Base-by-base conservation (phyloP, 2,329 filamentous ascomycete genomes). In the Verticillium tricorpus region DNA sequence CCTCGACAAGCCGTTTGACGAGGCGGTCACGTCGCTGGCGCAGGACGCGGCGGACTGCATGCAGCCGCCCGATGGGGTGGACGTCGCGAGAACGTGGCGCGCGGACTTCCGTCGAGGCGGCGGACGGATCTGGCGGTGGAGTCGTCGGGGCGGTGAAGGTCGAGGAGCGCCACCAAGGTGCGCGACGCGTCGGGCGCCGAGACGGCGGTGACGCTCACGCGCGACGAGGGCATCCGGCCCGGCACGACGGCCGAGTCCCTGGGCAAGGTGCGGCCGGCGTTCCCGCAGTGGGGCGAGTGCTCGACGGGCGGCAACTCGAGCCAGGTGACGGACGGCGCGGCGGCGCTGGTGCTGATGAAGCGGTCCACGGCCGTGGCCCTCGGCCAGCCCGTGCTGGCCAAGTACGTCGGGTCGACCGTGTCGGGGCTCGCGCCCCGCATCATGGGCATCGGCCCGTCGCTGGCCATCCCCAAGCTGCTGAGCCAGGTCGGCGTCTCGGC, bases 11-110 rank as follows among this genome's bases (percentile, higher is more conserved):
- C 88, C 90, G 4, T 95, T 97, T 77, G 88, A 92, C 74, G 87
- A 89, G 66, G 87, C 89, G 65, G 87, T 98, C 63, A 79, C 91
- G 56, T 74, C 79, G 68, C 79, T 83, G 71, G 90, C 84, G 78
- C 89, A 92, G 73, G 92, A 97, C 73, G 85, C 92, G 0, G 77
- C 77, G 56, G 94, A 98, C 79, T 95, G 93, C 82, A 86, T 94
- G 86, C 86, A 93, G 83, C 91, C n/a, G n/a, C n/a, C n/a, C 94
- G 67, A 99, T 99, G 95, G 95, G 95, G 25, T 96, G 96, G 86
- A 99, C 95, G 2, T 94, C 90, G n/a, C 63, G 95, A 99, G 82
- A 98, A 98, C 73, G 93, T 99, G 32, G 92, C 89, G 69, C 87
- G 87, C 57, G 95, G 95, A 98, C 78, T 98, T 98, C n/a, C n/a